Percentiles rank a stretch among this genome's conserved stretches.
Conservation (phyloP, 768 basidiomycete genomes). For the Lepiota brunneoincarnata region DNA sequence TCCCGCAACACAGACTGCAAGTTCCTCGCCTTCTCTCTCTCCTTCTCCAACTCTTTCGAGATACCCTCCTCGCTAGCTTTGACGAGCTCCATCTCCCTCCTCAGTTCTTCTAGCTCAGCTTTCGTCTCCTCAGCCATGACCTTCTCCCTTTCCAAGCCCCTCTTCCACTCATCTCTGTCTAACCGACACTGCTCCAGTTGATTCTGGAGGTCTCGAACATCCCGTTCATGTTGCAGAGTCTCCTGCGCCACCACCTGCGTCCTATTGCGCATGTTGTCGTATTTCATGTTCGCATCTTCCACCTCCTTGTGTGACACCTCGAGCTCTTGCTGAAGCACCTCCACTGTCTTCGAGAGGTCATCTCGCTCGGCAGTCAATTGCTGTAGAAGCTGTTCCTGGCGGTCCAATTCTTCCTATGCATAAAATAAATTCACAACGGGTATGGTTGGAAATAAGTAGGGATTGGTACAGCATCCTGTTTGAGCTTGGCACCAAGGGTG, state of each 20-base stretch:
- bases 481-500: constrained; percentile 89
- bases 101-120: constrained; percentile 49
- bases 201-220: constrained; percentile 77
- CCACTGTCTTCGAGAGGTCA: constrained; percentile 65
- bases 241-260: constrained; percentile 72
- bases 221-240: constrained; percentile 66
- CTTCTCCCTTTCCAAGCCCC: constrained; percentile 55
- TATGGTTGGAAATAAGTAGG: not conserved
- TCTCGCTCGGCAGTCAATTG: constrained; percentile 77
- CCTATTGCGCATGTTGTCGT: constrained; percentile 63
- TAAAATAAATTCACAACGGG: constrained; percentile 8
- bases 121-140: constrained; percentile 69
- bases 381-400: constrained; percentile 81
- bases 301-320: constrained; percentile 73
- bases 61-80: constrained; percentile 57
- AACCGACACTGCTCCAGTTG: constrained; percentile 85
- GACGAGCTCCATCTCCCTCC: constrained; percentile 68
- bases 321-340: constrained; percentile 81
- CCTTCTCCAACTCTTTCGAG: constrained; percentile 54
- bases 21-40: constrained; percentile 75
- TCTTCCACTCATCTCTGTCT: constrained; percentile 68
- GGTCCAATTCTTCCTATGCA: constrained; percentile 94
- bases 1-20: constrained; percentile 92
- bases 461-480: constrained; percentile 85
- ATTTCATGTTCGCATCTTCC: constrained; percentile 64